Conservation (phyloP, 1,139 yeast species). For the Geotrichum klebahnii region DNA sequence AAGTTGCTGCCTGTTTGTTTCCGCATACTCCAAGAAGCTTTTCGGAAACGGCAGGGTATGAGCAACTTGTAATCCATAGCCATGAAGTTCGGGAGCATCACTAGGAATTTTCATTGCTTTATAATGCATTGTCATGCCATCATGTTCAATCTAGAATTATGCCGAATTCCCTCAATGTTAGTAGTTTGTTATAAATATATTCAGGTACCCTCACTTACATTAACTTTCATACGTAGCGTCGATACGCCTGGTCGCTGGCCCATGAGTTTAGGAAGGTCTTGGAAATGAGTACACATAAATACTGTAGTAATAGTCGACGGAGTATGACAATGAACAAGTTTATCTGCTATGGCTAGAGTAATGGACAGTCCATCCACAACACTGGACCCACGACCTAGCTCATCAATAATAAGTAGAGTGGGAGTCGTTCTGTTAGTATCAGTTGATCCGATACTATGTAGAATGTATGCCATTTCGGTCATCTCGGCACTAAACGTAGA, state of each 20-base stretch:
- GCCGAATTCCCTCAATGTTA: neutral
- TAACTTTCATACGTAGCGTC: constrained; percentile 17
- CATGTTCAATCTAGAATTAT: neutral
- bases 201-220: constrained; percentile 8
- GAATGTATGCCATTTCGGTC: constrained; percentile 46
- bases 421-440: neutral
- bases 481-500: constrained; percentile 51
- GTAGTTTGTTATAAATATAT: neutral
- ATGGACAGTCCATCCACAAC: constrained; percentile 21
- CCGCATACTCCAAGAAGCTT: constrained; percentile 10
- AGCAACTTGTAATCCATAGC: constrained; percentile 18
- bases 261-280: constrained; percentile 19
- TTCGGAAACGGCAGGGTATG: constrained; percentile 16
- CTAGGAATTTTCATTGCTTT: constrained; percentile 13
- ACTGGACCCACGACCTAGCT: constrained; percentile 47
- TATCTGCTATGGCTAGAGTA: constrained; percentile 17
- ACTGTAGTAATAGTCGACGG: constrained; percentile 5
- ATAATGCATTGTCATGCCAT: constrained; percentile 20
- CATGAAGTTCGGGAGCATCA: constrained; percentile 3
- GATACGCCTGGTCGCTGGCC: constrained; percentile 20
- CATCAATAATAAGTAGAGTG: constrained; percentile 48
- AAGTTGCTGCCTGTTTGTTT: neutral
- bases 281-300: constrained; percentile 22
- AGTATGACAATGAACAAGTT: constrained; percentile 5
- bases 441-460: constrained; percentile 37